Percentiles rank a stretch among this genome's conserved stretches.
Evolutionary conservation across 345 rosid species (phyloP).

Genomic region (Clarkia xantiana): DNA sequence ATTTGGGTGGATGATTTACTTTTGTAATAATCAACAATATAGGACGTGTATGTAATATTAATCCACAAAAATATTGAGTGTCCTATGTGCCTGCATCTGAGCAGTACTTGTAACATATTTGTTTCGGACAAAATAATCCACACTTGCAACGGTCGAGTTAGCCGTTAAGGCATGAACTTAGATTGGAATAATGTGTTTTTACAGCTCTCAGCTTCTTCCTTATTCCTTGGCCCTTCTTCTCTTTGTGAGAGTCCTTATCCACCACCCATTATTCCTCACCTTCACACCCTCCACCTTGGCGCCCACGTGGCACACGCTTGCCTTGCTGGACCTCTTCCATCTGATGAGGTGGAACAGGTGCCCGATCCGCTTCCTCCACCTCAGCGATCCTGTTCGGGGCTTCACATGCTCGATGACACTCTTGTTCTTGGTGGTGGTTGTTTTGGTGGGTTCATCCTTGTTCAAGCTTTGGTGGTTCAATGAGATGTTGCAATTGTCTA

Average conservation of each 20-base stretch:
- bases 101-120: no score
- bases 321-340: slow-evolving; percentile 63
- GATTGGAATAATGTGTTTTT: slow-evolving; percentile 12
- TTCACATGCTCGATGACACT: slow-evolving; percentile 57
- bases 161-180: no score
- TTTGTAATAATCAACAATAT: no score
- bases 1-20: no score
- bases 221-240: slow-evolving; percentile 44
- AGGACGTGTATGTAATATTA: no score
- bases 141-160: no score
- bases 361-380: slow-evolving; percentile 88
- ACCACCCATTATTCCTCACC: slow-evolving; percentile 55
- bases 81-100: no score
- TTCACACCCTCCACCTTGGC: slow-evolving; percentile 61
- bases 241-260: slow-evolving; percentile 81
- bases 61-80: no score
- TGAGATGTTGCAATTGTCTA: slow-evolving; percentile 31
- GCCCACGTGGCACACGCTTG: slow-evolving; percentile 48
- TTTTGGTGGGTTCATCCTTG: background rate
- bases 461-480: slow-evolving; percentile 12
- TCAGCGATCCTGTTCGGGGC: slow-evolving; percentile 37
- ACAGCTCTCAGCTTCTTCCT: slow-evolving; percentile 11
- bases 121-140: background rate
- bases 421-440: slow-evolving; percentile 11
- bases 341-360: slow-evolving; percentile 65